phyloP scores from a whole-genome alignment of 2,329 filamentous ascomycete species.

The Boeremia lycopersici region DNA sequence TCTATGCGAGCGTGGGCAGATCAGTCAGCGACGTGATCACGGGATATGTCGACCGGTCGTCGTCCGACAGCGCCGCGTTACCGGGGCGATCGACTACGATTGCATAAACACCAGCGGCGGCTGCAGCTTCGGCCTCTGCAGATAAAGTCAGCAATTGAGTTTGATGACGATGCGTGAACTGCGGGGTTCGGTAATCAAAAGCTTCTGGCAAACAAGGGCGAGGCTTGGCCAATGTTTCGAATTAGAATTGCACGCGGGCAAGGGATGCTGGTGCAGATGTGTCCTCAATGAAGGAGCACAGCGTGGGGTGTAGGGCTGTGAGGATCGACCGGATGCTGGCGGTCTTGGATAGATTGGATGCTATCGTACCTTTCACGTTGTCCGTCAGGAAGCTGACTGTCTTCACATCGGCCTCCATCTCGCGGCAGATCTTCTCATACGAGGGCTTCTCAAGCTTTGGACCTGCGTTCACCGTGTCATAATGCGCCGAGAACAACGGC shows the following conservation, averaged over 20 bases:
- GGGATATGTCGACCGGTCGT: constrained; percentile 26
- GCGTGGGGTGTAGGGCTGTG: constrained; percentile 5
- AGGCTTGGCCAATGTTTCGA: constrained; percentile 19
- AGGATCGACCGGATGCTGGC: constrained; percentile 11
- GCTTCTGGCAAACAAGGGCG: constrained; percentile 4
- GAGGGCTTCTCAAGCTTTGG: constrained; percentile 71
- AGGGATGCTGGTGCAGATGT: constrained; percentile 5
- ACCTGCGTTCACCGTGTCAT: constrained; percentile 82
- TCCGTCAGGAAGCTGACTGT: constrained; percentile 82
- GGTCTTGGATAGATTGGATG: constrained; percentile 16
- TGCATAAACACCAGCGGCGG: constrained; percentile 50
- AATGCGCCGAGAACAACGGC: constrained; percentile 52
- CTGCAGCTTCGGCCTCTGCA: constrained; percentile 54
- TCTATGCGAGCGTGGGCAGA: constrained; percentile 24
- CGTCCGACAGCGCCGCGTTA: constrained; percentile 64
- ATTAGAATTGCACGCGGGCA: neutral
- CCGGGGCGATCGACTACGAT: constrained; percentile 65
- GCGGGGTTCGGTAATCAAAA: constrained; percentile 17
- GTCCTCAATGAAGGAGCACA: neutral
- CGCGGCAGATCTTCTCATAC: constrained; percentile 68
- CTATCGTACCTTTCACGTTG: constrained; percentile 64
- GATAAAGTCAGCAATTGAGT: constrained; percentile 23
- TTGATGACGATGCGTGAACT: constrained; percentile 8
- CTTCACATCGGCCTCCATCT: constrained; percentile 37
- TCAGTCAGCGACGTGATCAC: constrained; percentile 48